Evolutionary conservation across 1,284 basidiomycete species (phyloP), one percentile per base, ranked within the genome.

Genomic region (Calocybe gambosa): DNA sequence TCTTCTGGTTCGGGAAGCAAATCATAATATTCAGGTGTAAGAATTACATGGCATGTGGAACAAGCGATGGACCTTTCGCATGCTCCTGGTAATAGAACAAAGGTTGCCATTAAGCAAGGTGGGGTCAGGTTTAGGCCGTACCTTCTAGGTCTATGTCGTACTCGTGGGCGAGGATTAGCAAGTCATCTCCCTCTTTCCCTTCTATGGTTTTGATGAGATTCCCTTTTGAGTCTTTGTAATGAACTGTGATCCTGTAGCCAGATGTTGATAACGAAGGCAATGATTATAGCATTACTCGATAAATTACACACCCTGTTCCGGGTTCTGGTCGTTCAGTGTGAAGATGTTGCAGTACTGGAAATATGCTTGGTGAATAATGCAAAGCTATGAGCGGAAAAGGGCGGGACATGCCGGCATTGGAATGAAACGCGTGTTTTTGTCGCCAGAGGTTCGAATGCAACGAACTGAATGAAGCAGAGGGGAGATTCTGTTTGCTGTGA

Each of bases 131-230:
- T 7, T 7, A 34, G 15, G 18, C 59, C 78, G 54, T 50, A 88
- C 93, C 94, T 76, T 99, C 95, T n/a, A 99, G 75, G 62, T 99
- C 95, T 47, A 99, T 82, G 59, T 98, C 95, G 63, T 96, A 83
- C 65, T 98, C 94, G 62, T 97, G 94, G 2, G 95, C 94, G 48
- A 99, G 75, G 37, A 82, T 81, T 36, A 99, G 71, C 25, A 99
- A 70, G 63, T 96, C 92, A 62, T 99, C 95, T 12, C 94, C 95
- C 61, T 93, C 92, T 62, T 89, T 94, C 0, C 78, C 94, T 64
- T 97, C 89, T 8, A 97, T 82, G 0, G 89, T 94, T 68, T 88
- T 93, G 49, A 98, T 73, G 5, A 78, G 69, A 31, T 74, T 74
- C 4, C 93, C 94, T 58, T 92, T 93, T 1, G 91, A 75, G 64